Evolutionary conservation across 768 basidiomycete species (phyloP), one percentile per base, ranked within the genome.

Genomic region (Podaxis mareebaensis): DNA sequence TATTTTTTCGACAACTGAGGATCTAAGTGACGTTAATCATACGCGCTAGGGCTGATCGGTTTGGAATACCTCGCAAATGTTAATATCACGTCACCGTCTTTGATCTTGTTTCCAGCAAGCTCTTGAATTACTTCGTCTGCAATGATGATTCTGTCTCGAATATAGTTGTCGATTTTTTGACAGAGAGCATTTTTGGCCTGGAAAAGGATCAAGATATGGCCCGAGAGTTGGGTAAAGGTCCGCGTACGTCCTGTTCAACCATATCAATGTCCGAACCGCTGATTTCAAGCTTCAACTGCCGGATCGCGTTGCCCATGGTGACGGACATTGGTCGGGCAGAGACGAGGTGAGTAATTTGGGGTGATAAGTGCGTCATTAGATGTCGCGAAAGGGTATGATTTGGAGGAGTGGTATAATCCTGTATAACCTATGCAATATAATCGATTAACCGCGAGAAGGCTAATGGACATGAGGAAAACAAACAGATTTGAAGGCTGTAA

Each of bases 241-340:
- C 3, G 58, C 74, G 67, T 70, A 96, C 96, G 77, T 99, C 94
- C 71, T 96, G 93, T 75, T 99, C 95, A 4, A 95, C 89, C 74
- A 95, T 81, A 78, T 99, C 96, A 54, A 94, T 94, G 68, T 95
- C 93, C 46, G 95, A 86, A 44, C 84, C 85, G 70, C 93, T 95
- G 71, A 99, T 97, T 70, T 99, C 95, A 61, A 96, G 80, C 78
- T 99, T 99, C 68, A 99, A 81, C 74, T 96, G 91, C 64, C 95
- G 85, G 68, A 95, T 93, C 0, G 95, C 93, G 71, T 95, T 96
- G 0, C 95, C 94, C 92, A 96, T 95, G 26, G 93, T 92, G 22
- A 94, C 88, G 17, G 93, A 91, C 90, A 96, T 91, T 0, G 94
- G 92, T 55, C 95, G 83, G 20, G 93, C 92, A 44, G 89, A 85